Conservation (phyloP, 1,139 yeast genomes). For the Yamadazyma blattariae region DNA sequence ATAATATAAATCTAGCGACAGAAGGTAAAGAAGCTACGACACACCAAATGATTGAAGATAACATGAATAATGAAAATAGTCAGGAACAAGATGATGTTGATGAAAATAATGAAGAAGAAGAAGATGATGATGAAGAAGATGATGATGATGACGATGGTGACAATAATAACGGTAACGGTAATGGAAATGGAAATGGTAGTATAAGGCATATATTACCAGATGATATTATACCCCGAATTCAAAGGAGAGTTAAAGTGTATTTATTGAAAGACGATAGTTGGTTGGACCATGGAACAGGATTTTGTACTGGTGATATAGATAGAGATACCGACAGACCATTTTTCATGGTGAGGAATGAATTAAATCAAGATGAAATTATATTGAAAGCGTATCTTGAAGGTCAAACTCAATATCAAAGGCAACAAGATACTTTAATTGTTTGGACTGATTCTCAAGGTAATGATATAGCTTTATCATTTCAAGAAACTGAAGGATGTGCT, state of each 20-base stretch:
- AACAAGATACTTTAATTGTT: constrained; percentile 89
- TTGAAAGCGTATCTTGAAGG: constrained; percentile 70
- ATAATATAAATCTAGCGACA: no score
- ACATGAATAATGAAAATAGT: no score
- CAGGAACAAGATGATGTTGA: no score
- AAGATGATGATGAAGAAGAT: no score
- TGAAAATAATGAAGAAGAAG: no score
- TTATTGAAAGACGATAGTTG: constrained; percentile 78
- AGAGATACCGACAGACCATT: constrained; percentile 45
- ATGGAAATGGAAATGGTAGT: background rate
- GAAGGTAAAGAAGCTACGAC: no score
- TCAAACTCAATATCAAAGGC: constrained; percentile 81
- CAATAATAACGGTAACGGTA: background rate
- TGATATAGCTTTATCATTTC: constrained; percentile 88
- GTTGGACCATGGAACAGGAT: constrained; percentile 94
- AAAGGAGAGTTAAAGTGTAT: constrained; percentile 83
- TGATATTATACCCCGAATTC: constrained; percentile 1
- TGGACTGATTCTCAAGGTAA: constrained; percentile 84
- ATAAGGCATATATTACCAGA: background rate
- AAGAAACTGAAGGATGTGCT: constrained; percentile 88
- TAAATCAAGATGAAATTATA: constrained; percentile 55
- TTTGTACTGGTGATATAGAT: constrained; percentile 69
- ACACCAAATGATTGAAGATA: no score
- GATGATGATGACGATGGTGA: background rate
- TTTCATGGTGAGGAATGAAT: constrained; percentile 73